Conservation (phyloP, 768 basidiomycete species). For the Ramaria rubella region DNA sequence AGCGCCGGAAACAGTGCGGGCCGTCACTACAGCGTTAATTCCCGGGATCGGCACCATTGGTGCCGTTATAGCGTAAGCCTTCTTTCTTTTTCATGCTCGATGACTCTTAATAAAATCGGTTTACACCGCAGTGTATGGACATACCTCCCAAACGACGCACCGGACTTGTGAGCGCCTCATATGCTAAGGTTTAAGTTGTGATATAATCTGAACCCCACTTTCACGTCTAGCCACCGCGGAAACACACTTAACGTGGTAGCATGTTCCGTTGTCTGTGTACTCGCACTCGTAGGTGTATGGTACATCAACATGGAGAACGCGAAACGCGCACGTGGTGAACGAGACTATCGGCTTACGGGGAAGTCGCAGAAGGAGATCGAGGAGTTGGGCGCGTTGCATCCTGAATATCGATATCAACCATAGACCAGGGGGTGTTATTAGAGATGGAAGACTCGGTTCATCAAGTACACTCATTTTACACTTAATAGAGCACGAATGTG, state of each 20-base stretch:
- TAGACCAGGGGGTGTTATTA: too few relatives aligned
- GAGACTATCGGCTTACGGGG: constrained; percentile 35
- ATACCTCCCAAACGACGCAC: constrained; percentile 40
- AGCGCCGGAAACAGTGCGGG: constrained; percentile 42
- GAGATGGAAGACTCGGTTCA: too few relatives aligned
- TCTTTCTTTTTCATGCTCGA: neutral
- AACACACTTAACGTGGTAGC: constrained; percentile 41
- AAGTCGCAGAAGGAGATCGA: constrained; percentile 33
- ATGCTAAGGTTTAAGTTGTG: neutral
- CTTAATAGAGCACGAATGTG: too few relatives aligned
- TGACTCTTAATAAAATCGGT: neutral
- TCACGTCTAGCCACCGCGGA: constrained; percentile 29
- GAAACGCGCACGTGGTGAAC: constrained; percentile 37
- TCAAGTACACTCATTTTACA: too few relatives aligned
- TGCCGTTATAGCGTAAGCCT: constrained; percentile 38
- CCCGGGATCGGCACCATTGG: constrained; percentile 40
- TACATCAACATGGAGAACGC: constrained; percentile 39
- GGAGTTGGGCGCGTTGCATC: constrained; percentile 40
- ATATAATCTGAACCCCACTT: neutral
- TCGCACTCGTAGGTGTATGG: constrained; percentile 25
- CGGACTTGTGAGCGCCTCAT: constrained; percentile 24
- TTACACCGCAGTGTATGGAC: constrained; percentile 36
- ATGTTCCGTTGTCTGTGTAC: constrained; percentile 25
- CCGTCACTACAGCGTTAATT: constrained; percentile 39
- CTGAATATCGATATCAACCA: constrained; percentile 36